Conservation (phyloP, 805 yeast genomes). For the Metschnikowia cubensis region DNA sequence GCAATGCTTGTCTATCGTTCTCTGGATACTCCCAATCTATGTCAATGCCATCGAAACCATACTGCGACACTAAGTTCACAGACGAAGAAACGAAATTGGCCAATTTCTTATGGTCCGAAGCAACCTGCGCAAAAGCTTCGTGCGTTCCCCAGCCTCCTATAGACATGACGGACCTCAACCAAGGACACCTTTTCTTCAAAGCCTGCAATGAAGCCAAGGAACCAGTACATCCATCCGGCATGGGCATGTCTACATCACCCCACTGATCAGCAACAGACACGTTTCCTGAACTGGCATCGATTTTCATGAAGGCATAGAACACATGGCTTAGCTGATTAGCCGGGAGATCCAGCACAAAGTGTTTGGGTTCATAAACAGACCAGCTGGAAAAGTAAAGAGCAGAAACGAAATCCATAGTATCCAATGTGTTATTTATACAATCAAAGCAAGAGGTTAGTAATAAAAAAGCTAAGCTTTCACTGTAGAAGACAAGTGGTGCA, state of each 20-base stretch:
- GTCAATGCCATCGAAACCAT: constrained; percentile 86
- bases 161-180: constrained; percentile 61
- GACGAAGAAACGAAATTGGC: constrained; percentile 48
- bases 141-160: constrained; percentile 77
- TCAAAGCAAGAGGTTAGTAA: no score
- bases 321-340: constrained; percentile 55
- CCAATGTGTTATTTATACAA: neutral
- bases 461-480: no score
- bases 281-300: constrained; percentile 51
- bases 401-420: constrained; percentile 4
- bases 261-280: constrained; percentile 56
- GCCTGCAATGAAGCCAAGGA: constrained; percentile 31
- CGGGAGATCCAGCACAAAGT: constrained; percentile 65
- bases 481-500: no score
- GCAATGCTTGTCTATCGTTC: constrained; percentile 40
- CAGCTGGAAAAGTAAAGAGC: constrained; percentile 47
- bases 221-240: constrained; percentile 30
- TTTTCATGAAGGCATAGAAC: constrained; percentile 70
- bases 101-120: constrained; percentile 22
- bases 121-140: constrained; percentile 32
- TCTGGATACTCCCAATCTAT: constrained; percentile 92
- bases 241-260: constrained; percentile 54
- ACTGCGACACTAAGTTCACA: constrained; percentile 42
- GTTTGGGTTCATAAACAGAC: constrained; percentile 38
- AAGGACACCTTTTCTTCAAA: constrained; percentile 37